Evolutionary conservation across 495 filamentous ascomycete species (phyloP), one percentile per base, ranked within the genome.

Genomic region (Acidomyces sp.): DNA sequence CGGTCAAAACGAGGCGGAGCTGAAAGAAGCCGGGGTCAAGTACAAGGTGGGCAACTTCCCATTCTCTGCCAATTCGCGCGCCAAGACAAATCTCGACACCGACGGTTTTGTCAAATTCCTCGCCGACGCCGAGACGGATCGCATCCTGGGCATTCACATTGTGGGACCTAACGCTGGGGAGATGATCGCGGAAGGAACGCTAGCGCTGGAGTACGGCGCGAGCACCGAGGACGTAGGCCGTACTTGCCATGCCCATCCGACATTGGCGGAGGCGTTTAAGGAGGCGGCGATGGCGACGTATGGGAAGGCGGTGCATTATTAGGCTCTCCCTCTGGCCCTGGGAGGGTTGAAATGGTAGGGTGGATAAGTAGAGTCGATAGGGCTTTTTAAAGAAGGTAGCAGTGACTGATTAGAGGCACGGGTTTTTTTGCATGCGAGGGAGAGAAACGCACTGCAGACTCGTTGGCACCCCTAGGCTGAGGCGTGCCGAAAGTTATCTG

Each of bases 201-300:
- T 97, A 51, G 92, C 90, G 39, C 65, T 97, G 37, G 90, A 97
- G 70, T 97, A 96, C 59, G 90, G 90, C 38, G 90, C 90, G 18
- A 87, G 80, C 45, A 81, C 75, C 54, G 90, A 96, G 70, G 92
- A 95, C 66, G 79, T 97, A 55, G 88, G 80, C 42, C 78, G 88
- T 53, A 95, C 90, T 40, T 87, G 83, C 64, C 90, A 97, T 68
- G 88, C 90, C 32, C 88, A 97, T 72, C 90, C 90, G 42, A 96
- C 90, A 41, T 72, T 95, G 41, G 75, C 87, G 12, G 90, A 97
- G 70, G 90, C 90, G 31, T 95, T 97, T 71, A 97, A 97, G 73
- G 90, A 97, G 77, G 90, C 90, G 50, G 90, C 90, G 41, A 97
- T 97, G 90, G 85, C 84, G 46, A 93, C 87, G 37, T 88, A 93